These are phyloP conservation scores for Microsporum ferrugineum DNA, from an alignment of 2,329 filamentous ascomycete genomes.

Conservation along the genomic window DNA sequence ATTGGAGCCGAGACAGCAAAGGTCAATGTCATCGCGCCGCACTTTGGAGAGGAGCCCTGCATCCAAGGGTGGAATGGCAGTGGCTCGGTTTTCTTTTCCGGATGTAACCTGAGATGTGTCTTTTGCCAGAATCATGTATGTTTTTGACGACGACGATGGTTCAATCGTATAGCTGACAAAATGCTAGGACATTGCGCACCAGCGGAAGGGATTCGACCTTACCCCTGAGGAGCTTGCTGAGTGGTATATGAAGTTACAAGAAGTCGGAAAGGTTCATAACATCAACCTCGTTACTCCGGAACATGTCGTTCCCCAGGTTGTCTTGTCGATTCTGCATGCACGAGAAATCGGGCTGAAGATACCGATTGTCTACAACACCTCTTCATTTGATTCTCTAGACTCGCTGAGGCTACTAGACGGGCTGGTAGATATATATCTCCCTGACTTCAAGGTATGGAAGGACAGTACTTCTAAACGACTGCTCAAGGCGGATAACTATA, in stretches of 20 bases:
- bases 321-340: constrained; percentile 62
- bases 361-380: constrained; percentile 77
- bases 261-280: constrained; percentile 72
- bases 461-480: constrained; percentile 54
- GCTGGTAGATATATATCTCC: constrained; percentile 74
- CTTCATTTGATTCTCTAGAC: constrained; percentile 63
- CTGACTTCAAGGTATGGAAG: constrained; percentile 78
- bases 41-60: constrained; percentile 76
- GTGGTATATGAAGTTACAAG: constrained; percentile 74
- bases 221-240: constrained; percentile 66
- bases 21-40: constrained; percentile 74
- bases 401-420: constrained; percentile 65
- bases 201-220: constrained; percentile 68
- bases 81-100: constrained; percentile 70
- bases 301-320: constrained; percentile 76
- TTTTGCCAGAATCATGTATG: constrained; percentile 60
- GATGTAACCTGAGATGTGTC: constrained; percentile 63
- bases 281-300: constrained; percentile 82
- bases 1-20: constrained; percentile 62
- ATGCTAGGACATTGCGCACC: constrained; percentile 58
- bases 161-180: neutral
- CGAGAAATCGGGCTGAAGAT: constrained; percentile 56
- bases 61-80: constrained; percentile 72
- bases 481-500: constrained; percentile 68
- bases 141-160: neutral